These are phyloP conservation scores for Cytospora piceae DNA, from an alignment of 2,329 filamentous ascomycete species.

Conservation along the genomic window DNA sequence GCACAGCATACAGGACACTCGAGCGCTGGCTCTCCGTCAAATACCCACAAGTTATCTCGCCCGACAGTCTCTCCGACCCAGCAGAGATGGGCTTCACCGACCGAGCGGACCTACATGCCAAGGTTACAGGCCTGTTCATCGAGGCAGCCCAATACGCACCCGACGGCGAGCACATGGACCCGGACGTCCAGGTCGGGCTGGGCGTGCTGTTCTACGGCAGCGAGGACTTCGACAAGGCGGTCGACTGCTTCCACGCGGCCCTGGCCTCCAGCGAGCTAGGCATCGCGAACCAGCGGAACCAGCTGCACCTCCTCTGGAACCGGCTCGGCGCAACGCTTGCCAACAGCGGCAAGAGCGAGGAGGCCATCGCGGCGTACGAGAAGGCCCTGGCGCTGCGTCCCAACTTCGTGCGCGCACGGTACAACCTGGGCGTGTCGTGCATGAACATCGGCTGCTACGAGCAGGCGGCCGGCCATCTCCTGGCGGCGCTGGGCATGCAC, in stretches of 20 bases:
- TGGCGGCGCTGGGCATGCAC: constrained; percentile 94
- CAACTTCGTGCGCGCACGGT: constrained; percentile 95
- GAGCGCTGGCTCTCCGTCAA: constrained; percentile 97
- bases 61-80: constrained; percentile 71
- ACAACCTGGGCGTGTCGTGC: constrained; percentile 94
- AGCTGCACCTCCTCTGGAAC: constrained; percentile 96
- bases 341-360: constrained; percentile 90
- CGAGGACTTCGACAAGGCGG: constrained; percentile 97
- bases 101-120: constrained; percentile 84
- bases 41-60: constrained; percentile 81
- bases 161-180: constrained; percentile 93
- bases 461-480: constrained; percentile 88
- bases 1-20: constrained; percentile 91
- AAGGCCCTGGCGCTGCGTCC: constrained; percentile 86
- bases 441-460: constrained; percentile 97
- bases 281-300: constrained; percentile 78
- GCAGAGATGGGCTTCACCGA: constrained; percentile 95
- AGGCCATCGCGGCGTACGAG: constrained; percentile 96
- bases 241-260: constrained; percentile 95
- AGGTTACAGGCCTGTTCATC: constrained; percentile 90
- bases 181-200: constrained; percentile 94
- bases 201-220: constrained; percentile 97
- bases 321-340: constrained; percentile 92
- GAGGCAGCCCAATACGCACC: constrained; percentile 89
- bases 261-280: constrained; percentile 85